phyloP scores from a whole-genome alignment of 2,329 filamentous ascomycete genomes.

The Colletotrichum trifolii region DNA sequence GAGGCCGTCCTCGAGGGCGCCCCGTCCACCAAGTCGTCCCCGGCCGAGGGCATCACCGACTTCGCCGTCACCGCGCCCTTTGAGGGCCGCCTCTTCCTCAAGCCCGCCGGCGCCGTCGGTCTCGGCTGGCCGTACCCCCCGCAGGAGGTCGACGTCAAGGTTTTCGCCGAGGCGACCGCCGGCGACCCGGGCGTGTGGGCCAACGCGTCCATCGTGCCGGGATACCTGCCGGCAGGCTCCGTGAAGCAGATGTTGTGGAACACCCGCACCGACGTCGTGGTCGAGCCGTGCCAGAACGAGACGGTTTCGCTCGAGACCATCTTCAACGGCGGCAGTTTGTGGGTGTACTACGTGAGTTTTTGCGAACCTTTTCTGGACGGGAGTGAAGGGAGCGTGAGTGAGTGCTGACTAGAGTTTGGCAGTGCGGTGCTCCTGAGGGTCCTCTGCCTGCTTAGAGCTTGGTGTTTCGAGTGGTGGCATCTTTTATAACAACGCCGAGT shows the following conservation, averaged over 20 bases:
- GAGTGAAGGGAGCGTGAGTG: too few relatives aligned
- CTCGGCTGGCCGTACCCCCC: conserved; percentile 17
- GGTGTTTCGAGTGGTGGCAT: too few relatives aligned
- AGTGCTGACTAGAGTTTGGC: too few relatives aligned
- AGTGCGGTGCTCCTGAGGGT: too few relatives aligned
- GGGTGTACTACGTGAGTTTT: conserved; percentile 20
- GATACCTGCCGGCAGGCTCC: neutral
- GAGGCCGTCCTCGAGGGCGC: conserved; percentile 17
- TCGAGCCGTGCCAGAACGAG: neutral
- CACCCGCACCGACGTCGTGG: neutral
- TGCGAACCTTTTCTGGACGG: too few relatives aligned
- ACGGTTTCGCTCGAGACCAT: conserved; percentile 5
- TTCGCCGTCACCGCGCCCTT: conserved; percentile 15
- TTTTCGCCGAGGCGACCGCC: neutral
- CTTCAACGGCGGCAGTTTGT: conserved; percentile 11
- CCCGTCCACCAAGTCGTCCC: neutral
- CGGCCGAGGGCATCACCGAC: conserved; percentile 6
- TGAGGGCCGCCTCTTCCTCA: conserved; percentile 8
- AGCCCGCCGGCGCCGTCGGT: conserved; percentile 13
- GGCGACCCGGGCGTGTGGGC: conserved; percentile 16
- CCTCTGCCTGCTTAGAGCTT: too few relatives aligned
- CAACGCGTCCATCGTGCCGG: conserved; percentile 16
- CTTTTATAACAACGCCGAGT: too few relatives aligned
- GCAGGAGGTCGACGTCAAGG: conserved; percentile 12
- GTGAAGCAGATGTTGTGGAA: conserved; percentile 8